phyloP scores from a whole-genome alignment of 169 alveolate species.

The Prorocentrum cordatum region DNA sequence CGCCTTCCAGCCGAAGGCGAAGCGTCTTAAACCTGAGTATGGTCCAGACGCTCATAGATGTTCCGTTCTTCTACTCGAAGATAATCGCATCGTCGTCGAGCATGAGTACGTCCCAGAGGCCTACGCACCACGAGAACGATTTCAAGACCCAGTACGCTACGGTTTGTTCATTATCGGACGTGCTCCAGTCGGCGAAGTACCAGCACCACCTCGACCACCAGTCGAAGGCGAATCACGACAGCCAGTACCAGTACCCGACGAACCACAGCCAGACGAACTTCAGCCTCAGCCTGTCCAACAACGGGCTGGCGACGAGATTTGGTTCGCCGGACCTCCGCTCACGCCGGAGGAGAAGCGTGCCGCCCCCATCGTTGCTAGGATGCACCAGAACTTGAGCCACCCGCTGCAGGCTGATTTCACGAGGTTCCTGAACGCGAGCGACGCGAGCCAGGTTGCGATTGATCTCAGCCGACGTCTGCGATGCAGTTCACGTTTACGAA shows the following conservation, averaged over 20 bases:
- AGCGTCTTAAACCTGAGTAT: neutral
- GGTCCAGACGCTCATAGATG: neutral
- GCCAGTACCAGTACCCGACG: too few species aligned
- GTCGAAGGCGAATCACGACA: too few species aligned
- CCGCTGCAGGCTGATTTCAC: too few species aligned
- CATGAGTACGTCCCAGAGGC: neutral
- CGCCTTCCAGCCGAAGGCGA: neutral
- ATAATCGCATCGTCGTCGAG: neutral
- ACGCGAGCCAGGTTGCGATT: neutral
- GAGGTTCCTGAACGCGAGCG: neutral
- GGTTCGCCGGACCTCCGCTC: constrained; percentile 2
- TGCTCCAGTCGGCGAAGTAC: neutral
- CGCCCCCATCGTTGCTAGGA: neutral
- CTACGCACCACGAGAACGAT: constrained; percentile 11
- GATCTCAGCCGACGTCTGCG: neutral
- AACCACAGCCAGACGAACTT: too few species aligned
- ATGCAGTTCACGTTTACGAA: neutral
- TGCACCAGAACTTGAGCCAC: constrained; percentile 17
- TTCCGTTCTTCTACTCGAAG: neutral
- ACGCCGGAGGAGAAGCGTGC: neutral
- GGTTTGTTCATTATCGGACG: neutral
- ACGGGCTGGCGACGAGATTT: too few species aligned
- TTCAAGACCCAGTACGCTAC: neutral
- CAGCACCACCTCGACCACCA: neutral
- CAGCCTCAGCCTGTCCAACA: too few species aligned